Percentiles rank a stretch among this genome's conserved stretches.
phyloP scores from a whole-genome alignment of 2,329 filamentous ascomycete species.

The Sclerotinia borealis region DNA sequence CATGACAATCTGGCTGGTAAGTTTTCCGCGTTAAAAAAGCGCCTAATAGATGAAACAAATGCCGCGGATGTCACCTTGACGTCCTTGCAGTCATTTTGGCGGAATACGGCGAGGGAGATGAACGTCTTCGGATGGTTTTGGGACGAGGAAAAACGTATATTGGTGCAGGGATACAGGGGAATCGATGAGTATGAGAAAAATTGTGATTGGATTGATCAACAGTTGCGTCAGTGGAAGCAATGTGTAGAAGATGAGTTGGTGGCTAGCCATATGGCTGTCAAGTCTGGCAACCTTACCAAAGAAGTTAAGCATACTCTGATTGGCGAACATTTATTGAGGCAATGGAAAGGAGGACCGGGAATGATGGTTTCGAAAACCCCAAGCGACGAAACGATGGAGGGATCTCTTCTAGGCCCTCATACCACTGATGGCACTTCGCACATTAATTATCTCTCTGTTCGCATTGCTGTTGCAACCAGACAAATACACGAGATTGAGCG shows the following conservation, averaged over 20 bases:
- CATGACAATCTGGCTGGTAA: background rate
- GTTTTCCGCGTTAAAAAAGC: background rate
- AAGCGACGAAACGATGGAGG: background rate
- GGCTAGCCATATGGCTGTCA: background rate
- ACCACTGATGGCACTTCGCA: background rate
- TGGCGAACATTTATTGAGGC: background rate
- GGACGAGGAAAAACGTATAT: conserved; percentile 1
- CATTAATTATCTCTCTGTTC: background rate
- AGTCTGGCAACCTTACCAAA: background rate
- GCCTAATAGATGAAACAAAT: background rate
- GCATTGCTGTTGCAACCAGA: background rate
- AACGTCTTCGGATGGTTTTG: background rate
- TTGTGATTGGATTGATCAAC: background rate
- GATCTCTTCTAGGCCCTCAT: background rate
- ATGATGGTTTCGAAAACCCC: background rate
- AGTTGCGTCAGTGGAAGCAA: background rate
- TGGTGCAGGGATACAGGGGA: background rate
- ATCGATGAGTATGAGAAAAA: background rate
- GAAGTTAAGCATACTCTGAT: background rate
- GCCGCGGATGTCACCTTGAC: background rate
- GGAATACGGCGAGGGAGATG: background rate
- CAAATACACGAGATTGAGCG: background rate
- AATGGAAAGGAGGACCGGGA: conserved; percentile 4
- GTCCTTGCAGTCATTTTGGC: background rate
- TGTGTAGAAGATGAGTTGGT: background rate